phyloP scores from a whole-genome alignment of 1,139 yeast species.

The Pichia sp. region DNA sequence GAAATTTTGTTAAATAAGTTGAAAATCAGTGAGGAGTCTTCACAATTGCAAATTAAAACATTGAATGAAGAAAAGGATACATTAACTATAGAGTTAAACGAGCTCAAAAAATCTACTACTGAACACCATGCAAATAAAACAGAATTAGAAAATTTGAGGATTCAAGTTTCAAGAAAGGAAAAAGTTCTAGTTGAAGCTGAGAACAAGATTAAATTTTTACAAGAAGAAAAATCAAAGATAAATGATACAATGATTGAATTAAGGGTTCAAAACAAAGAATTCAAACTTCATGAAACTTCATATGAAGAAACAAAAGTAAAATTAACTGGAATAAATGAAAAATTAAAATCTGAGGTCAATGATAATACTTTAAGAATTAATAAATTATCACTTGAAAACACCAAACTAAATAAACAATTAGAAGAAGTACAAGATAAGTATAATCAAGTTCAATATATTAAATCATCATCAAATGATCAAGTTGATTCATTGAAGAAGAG shows the following conservation, averaged over 20 bases:
- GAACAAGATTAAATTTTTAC: conserved; percentile 33
- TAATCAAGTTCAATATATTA: conserved; percentile 42
- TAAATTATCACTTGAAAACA: conserved; percentile 46
- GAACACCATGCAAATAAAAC: conserved; percentile 29
- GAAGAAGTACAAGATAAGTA: conserved; percentile 47
- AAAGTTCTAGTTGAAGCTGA: conserved; percentile 23
- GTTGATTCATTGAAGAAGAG: conserved; percentile 60
- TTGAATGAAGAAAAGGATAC: conserved; percentile 27
- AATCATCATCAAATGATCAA: conserved; percentile 45
- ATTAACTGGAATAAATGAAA: conserved; percentile 36
- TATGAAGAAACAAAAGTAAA: conserved; percentile 36
- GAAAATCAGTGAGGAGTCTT: conserved; percentile 12
- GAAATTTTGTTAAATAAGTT: conserved; percentile 12
- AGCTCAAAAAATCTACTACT: conserved; percentile 27
- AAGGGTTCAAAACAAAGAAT: conserved; percentile 38
- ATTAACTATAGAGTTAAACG: conserved; percentile 24
- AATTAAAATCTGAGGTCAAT: conserved; percentile 32
- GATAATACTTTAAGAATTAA: conserved; percentile 32
- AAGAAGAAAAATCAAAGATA: conserved; percentile 36
- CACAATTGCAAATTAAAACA: conserved; percentile 11
- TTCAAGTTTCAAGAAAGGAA: conserved; percentile 24
- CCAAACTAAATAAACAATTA: conserved; percentile 42
- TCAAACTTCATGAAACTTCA: conserved; percentile 34
- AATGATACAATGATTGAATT: conserved; percentile 38
- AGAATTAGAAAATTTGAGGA: conserved; percentile 29